These are phyloP conservation scores for Leucocoprinus leucothites DNA, from an alignment of 768 basidiomycete genomes.

Conservation along the genomic window DNA sequence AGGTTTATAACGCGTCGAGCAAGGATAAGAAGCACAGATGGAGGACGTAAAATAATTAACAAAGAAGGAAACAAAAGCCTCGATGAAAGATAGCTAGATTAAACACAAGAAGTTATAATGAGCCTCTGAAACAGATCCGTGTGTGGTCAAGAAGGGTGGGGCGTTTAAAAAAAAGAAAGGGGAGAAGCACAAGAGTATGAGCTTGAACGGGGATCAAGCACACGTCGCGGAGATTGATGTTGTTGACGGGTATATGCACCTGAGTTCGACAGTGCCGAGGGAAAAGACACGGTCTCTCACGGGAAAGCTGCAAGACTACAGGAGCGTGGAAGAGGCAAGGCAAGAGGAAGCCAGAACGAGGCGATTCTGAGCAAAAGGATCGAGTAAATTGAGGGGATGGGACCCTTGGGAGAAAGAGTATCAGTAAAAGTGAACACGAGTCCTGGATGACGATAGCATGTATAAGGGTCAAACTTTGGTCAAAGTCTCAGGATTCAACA, in stretches of 20 bases:
- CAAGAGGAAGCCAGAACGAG: too few species aligned
- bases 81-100: slow-evolving; percentile 16
- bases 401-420: neutral
- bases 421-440: neutral
- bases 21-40: slow-evolving; percentile 7
- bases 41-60: slow-evolving; percentile 8
- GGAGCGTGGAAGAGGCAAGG: too few species aligned
- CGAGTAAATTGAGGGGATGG: neutral
- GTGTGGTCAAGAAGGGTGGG: neutral
- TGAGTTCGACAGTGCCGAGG: too few species aligned
- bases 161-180: neutral
- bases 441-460: slow-evolving; percentile 4
- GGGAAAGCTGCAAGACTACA: too few species aligned
- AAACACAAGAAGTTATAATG: slow-evolving; percentile 13
- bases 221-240: neutral
- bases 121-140: slow-evolving; percentile 13
- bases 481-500: neutral
- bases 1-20: slow-evolving; percentile 7
- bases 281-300: too few species aligned
- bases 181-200: neutral
- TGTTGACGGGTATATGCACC: neutral
- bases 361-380: too few species aligned
- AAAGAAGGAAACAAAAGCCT: slow-evolving; percentile 1
- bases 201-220: neutral
- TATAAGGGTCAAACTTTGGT: slow-evolving; percentile 5